These are phyloP conservation scores for Poa annua DNA, from an alignment of 176 grass and related monocot genomes.

Conservation along the genomic window DNA sequence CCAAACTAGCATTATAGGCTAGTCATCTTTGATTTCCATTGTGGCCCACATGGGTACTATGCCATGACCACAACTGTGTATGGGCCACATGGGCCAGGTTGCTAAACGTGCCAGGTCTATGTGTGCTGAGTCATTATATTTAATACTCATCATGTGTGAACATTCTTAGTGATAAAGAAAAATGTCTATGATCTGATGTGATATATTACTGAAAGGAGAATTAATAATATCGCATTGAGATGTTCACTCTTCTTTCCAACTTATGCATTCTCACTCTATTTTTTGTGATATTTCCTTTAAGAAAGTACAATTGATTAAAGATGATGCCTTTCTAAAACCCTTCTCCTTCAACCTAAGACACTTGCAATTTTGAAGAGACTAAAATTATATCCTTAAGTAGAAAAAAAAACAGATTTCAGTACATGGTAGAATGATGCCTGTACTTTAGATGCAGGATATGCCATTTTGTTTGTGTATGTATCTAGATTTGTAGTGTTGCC, in stretches of 20 bases:
- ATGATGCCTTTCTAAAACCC: conserved; percentile 3
- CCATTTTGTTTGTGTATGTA: conserved; percentile 24
- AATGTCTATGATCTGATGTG: not conserved
- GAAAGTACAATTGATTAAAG: not conserved
- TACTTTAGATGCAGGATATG: not conserved
- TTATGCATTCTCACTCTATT: conserved; percentile 1
- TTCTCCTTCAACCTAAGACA: conserved; percentile 15
- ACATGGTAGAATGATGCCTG: not conserved
- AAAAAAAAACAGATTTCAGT: conserved; percentile 1
- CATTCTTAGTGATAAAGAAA: conserved; percentile 25
- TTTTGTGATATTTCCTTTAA: conserved; percentile 16
- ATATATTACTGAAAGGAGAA: conserved; percentile 16
- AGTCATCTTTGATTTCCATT: not conserved
- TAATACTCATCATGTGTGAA: conserved; percentile 3
- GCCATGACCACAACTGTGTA: not conserved
- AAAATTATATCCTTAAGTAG: not conserved
- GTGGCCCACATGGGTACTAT: not conserved
- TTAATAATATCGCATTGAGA: conserved; percentile 7
- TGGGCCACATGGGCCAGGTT: not conserved
- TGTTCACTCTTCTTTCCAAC: not conserved
- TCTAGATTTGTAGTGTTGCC: conserved; percentile 19
- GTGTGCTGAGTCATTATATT: not conserved
- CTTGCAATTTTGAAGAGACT: not conserved
- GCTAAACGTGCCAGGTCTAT: not conserved
- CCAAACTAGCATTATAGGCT: conserved; percentile 1